A percentile compares a stretch with the other conserved stretches of the same genome.
phyloP scores from a whole-genome alignment of 495 filamentous ascomycete genomes.

The Penicillium robsamsonii region DNA sequence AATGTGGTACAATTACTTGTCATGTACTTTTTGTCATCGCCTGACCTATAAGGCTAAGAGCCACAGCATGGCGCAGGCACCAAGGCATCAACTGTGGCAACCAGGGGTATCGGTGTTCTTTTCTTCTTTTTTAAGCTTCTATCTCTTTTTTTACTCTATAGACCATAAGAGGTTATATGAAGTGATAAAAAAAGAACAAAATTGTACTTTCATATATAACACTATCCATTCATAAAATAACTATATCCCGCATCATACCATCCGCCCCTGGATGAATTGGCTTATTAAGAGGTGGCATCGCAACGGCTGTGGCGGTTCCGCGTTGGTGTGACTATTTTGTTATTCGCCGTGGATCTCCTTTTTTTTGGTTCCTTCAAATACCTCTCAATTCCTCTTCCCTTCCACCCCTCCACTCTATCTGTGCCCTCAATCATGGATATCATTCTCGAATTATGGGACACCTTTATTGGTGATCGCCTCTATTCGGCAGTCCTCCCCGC shows the following conservation, averaged over 20 bases:
- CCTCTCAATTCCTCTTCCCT: background rate
- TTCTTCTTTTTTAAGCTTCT: background rate
- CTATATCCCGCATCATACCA: background rate
- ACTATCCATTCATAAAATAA: background rate
- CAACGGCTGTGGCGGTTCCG: conserved; percentile 39
- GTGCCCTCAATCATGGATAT: conserved; percentile 69
- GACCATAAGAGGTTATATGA: background rate
- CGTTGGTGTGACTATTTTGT: conserved; percentile 44
- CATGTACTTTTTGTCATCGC: background rate
- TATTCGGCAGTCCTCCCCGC: conserved; percentile 73
- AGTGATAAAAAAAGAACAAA: background rate
- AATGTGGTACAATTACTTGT: background rate
- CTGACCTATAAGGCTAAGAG: background rate
- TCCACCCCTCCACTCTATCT: conserved; percentile 2
- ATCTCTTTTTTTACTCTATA: background rate
- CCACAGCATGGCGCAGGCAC: background rate
- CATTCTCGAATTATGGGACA: conserved; percentile 82
- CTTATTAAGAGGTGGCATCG: conserved; percentile 21
- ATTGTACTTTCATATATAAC: background rate
- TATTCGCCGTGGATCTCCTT: conserved; percentile 22
- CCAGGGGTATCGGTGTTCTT: background rate
- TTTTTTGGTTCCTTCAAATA: conserved; percentile 13
- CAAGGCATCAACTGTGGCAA: conserved; percentile 7
- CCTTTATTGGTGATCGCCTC: conserved; percentile 74
- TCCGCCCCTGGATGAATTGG: conserved; percentile 5